Conservation (phyloP, 2,329 filamentous ascomycete genomes). For the Chrysoporthe austroafricana region DNA sequence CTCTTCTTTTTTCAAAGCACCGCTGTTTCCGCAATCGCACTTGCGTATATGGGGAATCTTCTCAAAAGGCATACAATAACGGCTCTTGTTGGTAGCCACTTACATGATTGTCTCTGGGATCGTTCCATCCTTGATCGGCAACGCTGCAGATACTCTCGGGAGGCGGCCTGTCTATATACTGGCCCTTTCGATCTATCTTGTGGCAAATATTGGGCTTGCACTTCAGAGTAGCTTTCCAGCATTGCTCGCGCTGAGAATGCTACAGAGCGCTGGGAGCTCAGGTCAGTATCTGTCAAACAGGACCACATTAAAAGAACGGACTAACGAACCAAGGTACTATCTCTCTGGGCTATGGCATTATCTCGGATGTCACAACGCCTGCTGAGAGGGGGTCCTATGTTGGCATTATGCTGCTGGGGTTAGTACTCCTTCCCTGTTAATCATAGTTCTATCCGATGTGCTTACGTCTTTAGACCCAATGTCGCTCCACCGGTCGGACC, state of each 20-base stretch:
- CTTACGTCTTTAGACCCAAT: conserved; percentile 36
- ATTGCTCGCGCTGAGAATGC: conserved; percentile 45
- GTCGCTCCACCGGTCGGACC: conserved; percentile 42
- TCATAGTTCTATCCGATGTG: too few species aligned
- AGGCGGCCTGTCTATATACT: conserved; percentile 44
- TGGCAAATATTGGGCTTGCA: conserved; percentile 43
- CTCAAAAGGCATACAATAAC: too few species aligned
- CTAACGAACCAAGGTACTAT: conserved; percentile 3
- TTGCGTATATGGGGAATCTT: too few species aligned
- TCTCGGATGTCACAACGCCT: conserved; percentile 54
- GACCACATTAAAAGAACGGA: not conserved
- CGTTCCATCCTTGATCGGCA: conserved; percentile 45
- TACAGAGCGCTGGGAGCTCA: conserved; percentile 50
- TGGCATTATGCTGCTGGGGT: conserved; percentile 42
- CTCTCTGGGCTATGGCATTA: conserved; percentile 45
- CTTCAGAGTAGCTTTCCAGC: conserved; percentile 42
- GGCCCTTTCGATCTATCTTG: conserved; percentile 41
- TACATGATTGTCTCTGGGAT: conserved; percentile 47
- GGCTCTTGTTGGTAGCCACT: not conserved
- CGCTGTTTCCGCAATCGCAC: too few species aligned
- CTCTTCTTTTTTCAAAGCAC: too few species aligned
- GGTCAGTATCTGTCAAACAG: conserved; percentile 41
- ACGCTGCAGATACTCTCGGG: conserved; percentile 44
- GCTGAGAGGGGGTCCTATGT: conserved; percentile 57
- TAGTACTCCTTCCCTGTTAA: not conserved